phyloP scores from a whole-genome alignment of 202 grass and related monocot genomes.

The Alloteropsis angusta region DNA sequence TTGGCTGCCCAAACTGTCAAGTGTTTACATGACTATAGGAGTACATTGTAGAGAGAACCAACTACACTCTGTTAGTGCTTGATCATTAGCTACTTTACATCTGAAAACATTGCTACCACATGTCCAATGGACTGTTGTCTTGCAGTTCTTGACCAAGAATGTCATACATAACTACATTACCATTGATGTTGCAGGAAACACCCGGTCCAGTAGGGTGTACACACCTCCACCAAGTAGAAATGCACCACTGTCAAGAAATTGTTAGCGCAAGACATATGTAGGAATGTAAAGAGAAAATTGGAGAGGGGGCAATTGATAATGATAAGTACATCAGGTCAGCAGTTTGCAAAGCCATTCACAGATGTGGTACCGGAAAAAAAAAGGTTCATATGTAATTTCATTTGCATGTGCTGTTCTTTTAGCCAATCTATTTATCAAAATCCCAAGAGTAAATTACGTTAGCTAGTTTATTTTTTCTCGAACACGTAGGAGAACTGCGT shows the following conservation, averaged over 20 bases:
- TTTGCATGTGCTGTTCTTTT: background rate
- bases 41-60: background rate
- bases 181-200: conserved; percentile 72
- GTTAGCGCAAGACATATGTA: background rate
- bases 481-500: too few species aligned
- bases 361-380: too few species aligned
- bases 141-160: background rate
- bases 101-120: background rate
- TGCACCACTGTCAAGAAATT: conserved; percentile 47
- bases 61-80: background rate
- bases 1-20: background rate
- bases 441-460: background rate
- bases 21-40: background rate
- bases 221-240: conserved; percentile 77
- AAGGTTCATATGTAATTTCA: background rate
- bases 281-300: background rate
- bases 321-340: background rate
- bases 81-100: conserved; percentile 7
- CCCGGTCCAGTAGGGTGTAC: conserved; percentile 69
- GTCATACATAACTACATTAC: conserved; percentile 48
- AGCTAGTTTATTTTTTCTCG: background rate
- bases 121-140: background rate
- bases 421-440: background rate
- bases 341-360: background rate
- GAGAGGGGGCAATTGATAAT: background rate